Conservation (phyloP, 2,329 filamentous ascomycete species). For the Magnaporthiopsis poae region DNA sequence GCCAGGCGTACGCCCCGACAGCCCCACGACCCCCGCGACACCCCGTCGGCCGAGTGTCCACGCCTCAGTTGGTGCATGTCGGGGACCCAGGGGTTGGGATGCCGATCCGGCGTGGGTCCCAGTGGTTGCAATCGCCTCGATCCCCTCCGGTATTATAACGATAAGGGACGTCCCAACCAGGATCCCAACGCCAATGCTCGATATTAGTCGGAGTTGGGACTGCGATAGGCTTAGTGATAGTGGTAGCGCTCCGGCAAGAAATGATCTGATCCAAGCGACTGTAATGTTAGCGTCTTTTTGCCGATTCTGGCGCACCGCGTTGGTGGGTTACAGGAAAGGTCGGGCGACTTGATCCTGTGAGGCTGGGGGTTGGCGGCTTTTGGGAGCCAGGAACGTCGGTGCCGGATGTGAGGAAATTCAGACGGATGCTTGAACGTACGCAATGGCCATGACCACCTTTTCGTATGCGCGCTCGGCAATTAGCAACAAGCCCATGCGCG, state of each 20-base stretch:
- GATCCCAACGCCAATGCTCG: constrained; percentile 85
- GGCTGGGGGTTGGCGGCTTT: too few species aligned
- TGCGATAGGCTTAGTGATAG: constrained; percentile 79
- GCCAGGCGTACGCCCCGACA: too few species aligned
- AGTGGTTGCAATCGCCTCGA: constrained; percentile 72
- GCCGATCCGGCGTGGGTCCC: constrained; percentile 20
- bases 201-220: constrained; percentile 78
- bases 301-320: not conserved
- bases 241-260: constrained; percentile 82
- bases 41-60: not conserved
- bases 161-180: constrained; percentile 90
- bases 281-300: not conserved
- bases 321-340: not conserved
- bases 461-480: constrained; percentile 8
- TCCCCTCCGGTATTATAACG: constrained; percentile 93
- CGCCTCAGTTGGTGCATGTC: constrained; percentile 8
- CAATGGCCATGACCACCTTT: constrained; percentile 46
- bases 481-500: constrained; percentile 10
- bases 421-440: constrained; percentile 31
- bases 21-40: not conserved
- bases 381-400: not conserved
- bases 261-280: constrained; percentile 55
- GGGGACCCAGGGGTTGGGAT: constrained; percentile 26
- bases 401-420: not conserved
- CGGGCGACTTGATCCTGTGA: not conserved